Base-by-base conservation (phyloP, 1,284 basidiomycete species). In the Cerioporus squamosus region DNA sequence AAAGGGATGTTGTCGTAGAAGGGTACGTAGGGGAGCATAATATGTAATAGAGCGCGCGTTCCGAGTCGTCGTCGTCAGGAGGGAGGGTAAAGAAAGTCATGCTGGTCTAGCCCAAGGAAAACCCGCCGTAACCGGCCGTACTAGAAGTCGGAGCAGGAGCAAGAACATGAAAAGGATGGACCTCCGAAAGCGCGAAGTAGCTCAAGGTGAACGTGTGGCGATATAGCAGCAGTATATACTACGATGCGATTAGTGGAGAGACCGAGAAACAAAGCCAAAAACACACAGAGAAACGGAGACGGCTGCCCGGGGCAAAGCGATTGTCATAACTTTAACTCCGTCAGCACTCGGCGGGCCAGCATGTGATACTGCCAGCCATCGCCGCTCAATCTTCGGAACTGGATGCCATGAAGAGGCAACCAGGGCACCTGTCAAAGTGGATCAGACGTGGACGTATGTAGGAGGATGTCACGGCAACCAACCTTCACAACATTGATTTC, bases 301-400 rank as follows among this genome's bases (percentile, higher is more conserved):
- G 45, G 33, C 39, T 20, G 54, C 44, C 60, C 31, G 53, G 23
- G 53, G 46, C 42, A 50, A 53, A 57, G 59, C 61, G 43, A 63
- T 44, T 57, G 66, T 85, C 78, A 95, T 80, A 98, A 78, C 79
- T 97, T 95, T 75, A 98, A 84, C 75, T 97, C 95, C 57, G 93
- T 92, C 67, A 98, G 75, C 44, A 98, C 94, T 59, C 95, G 83
- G 70, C 94, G 87, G n/a, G 95, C 96, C 49, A 98, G 83, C 91
- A 95, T 95, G 73, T 95, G 93, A 74, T 98, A 97, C 76, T 98
- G 95, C 96, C 95, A 98, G 2, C 94, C 94, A 66, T 98, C 95
- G 3, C 96, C 96, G 44, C 93, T 87, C 0, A 92, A 86, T 57
- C 97, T 83, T 53, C 96, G 87, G 80, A 99, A 99, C 72, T 98